A percentile compares a stretch with the other conserved stretches of the same genome.
phyloP scores from a whole-genome alignment of 345 rosid species.

The Ricinus communis region DNA sequence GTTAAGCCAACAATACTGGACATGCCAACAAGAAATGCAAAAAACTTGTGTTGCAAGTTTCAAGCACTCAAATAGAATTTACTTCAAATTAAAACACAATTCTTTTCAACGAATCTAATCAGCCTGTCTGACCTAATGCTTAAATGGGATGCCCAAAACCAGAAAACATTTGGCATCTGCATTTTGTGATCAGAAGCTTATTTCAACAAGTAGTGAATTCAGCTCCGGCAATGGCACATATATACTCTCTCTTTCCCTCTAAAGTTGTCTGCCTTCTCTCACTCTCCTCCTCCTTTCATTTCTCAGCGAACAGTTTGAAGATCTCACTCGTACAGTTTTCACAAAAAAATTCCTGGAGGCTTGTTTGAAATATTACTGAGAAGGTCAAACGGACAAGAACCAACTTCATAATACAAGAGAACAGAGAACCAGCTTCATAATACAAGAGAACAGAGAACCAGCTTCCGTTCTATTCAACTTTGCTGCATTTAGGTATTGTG shows the following conservation, averaged over 20 bases:
- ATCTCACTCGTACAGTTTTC: neutral
- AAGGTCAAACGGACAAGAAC: too few relatives aligned
- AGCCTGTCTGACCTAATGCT: neutral
- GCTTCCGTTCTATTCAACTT: neutral
- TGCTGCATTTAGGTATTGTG: neutral
- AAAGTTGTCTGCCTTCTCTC: too few relatives aligned
- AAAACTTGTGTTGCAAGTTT: slow-evolving; percentile 1
- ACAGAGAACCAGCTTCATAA: neutral
- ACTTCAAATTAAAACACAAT: neutral
- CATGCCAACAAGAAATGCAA: slow-evolving; percentile 10
- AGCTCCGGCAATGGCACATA: neutral
- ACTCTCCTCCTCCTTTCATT: too few relatives aligned
- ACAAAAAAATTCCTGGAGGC: neutral
- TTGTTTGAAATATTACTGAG: neutral
- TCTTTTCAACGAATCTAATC: neutral
- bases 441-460: neutral
- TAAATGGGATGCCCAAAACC: neutral
- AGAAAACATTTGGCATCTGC: too few relatives aligned
- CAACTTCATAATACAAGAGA: too few relatives aligned
- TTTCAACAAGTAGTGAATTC: neutral
- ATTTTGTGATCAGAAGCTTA: neutral
- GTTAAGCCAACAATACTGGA: neutral
- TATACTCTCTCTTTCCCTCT: neutral
- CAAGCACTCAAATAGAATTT: slow-evolving; percentile 3
- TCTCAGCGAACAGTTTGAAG: neutral